Conservation (phyloP, 257 asterid genomes). For the Paraleonurus japonicus region DNA sequence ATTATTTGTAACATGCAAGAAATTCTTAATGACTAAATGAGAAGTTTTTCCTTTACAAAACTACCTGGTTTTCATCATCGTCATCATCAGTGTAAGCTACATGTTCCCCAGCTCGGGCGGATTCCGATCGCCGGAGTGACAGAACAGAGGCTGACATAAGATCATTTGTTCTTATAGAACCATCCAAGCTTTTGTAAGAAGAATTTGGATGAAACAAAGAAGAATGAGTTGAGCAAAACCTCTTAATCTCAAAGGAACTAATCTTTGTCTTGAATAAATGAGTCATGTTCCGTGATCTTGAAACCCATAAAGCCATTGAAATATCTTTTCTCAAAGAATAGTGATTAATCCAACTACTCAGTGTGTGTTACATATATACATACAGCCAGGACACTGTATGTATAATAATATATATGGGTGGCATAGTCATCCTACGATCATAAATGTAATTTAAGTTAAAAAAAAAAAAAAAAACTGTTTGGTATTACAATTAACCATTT, state of each 20-base stretch:
- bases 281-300: conserved; percentile 47
- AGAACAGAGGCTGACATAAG: conserved; percentile 12
- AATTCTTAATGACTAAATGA: background rate
- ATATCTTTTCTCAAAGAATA: background rate
- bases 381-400: background rate
- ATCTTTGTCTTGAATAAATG: conserved; percentile 34
- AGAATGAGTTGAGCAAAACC: conserved; percentile 6
- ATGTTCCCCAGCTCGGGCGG: conserved; percentile 57
- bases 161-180: conserved; percentile 8
- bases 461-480: no score
- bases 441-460: background rate
- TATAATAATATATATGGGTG: background rate
- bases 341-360: background rate
- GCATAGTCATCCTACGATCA: background rate
- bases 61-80: conserved; percentile 53
- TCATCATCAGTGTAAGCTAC: conserved; percentile 43
- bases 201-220: conserved; percentile 12
- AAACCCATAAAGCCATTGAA: conserved; percentile 48
- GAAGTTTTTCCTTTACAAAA: background rate
- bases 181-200: conserved; percentile 28
- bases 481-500: background rate
- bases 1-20: background rate
- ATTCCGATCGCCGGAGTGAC: conserved; percentile 44
- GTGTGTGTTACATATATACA: background rate
- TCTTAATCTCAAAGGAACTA: conserved; percentile 1